These are phyloP conservation scores for Funneliformis mosseae DNA, from an alignment of 192 early-diverging fungal species.

Conservation along the genomic window DNA sequence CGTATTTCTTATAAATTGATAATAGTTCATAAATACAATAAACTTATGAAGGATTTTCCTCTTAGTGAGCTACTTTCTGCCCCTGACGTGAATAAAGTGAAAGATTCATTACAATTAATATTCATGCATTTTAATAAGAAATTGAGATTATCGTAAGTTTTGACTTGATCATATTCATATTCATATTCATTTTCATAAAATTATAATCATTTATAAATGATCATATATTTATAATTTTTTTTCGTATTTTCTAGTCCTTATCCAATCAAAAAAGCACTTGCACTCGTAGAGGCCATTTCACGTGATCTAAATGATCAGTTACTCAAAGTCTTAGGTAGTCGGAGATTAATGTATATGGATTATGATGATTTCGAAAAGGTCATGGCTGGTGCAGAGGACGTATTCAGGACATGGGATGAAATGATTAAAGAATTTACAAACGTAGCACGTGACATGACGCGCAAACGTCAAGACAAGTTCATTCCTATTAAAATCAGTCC, in stretches of 20 bases:
- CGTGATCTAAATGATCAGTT: slow-evolving; percentile 94
- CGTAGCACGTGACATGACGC: slow-evolving; percentile 91
- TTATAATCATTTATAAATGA: not conserved
- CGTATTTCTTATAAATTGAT: not conserved
- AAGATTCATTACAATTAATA: slow-evolving; percentile 74
- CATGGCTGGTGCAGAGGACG: slow-evolving; percentile 79
- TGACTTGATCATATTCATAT: slow-evolving; percentile 23
- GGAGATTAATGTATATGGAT: slow-evolving; percentile 92
- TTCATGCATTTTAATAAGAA: slow-evolving; percentile 99
- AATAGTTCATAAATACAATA: slow-evolving; percentile 88
- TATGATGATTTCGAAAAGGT: slow-evolving; percentile 90
- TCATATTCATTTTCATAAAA: slow-evolving; percentile 4
- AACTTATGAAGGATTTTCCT: slow-evolving; percentile 99
- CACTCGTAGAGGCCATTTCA: slow-evolving; percentile 93
- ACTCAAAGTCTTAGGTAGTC: slow-evolving; percentile 81
- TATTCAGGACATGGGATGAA: slow-evolving; percentile 94
- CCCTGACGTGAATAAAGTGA: slow-evolving; percentile 85
- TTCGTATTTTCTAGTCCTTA: slow-evolving; percentile 60
- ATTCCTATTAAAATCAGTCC: slow-evolving; percentile 92
- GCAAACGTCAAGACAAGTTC: slow-evolving; percentile 90
- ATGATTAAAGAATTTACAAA: slow-evolving; percentile 94
- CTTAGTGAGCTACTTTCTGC: slow-evolving; percentile 94
- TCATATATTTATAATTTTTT: not conserved
- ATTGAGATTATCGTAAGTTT: slow-evolving; percentile 80
- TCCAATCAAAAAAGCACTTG: slow-evolving; percentile 87